phyloP scores from a whole-genome alignment of 2,329 filamentous ascomycete genomes.

The Aschersonia sp. region DNA sequence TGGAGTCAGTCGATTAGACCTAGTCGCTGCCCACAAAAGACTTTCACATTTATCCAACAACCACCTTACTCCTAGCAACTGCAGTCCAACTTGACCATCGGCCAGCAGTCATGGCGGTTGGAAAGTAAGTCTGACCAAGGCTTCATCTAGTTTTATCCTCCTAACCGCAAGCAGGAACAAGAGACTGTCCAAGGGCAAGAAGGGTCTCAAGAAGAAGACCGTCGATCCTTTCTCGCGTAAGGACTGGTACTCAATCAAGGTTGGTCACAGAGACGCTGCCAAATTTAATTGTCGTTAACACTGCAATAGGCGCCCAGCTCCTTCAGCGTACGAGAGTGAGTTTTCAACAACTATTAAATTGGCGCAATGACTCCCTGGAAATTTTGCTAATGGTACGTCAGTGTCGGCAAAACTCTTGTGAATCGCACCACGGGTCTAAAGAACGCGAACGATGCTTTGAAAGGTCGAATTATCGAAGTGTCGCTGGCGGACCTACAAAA shows the following conservation, averaged over 20 bases:
- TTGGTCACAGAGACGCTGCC: conserved; percentile 21
- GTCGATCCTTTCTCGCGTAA: conserved; percentile 95
- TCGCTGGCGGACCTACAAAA: conserved; percentile 98
- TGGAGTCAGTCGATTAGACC: conserved; percentile 21
- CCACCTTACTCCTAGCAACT: conserved; percentile 11
- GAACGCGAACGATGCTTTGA: conserved; percentile 98
- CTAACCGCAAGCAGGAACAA: conserved; percentile 62
- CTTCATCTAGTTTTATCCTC: conserved; percentile 9
- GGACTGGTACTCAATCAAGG: conserved; percentile 98
- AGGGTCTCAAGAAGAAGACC: conserved; percentile 99
- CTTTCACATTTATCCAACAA: conserved; percentile 23
- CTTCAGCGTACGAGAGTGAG: conserved; percentile 95
- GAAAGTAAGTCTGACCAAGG: conserved; percentile 31
- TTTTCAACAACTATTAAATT: conserved; percentile 5
- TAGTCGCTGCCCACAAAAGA: conserved; percentile 21
- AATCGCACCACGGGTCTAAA: conserved; percentile 99
- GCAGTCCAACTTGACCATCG: conserved; percentile 23
- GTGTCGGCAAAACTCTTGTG: conserved; percentile 98
- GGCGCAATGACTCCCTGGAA: too few species aligned
- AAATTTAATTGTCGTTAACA: conserved; percentile 3
- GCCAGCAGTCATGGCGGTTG: conserved; percentile 45
- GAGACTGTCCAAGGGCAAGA: conserved; percentile 99
- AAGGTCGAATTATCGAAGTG: conserved; percentile 97
- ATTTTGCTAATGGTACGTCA: conserved; percentile 20
- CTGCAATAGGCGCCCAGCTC: conserved; percentile 66